phyloP scores from a whole-genome alignment of 2,329 filamentous ascomycete species.

The Pestalotiopsis sp. region DNA sequence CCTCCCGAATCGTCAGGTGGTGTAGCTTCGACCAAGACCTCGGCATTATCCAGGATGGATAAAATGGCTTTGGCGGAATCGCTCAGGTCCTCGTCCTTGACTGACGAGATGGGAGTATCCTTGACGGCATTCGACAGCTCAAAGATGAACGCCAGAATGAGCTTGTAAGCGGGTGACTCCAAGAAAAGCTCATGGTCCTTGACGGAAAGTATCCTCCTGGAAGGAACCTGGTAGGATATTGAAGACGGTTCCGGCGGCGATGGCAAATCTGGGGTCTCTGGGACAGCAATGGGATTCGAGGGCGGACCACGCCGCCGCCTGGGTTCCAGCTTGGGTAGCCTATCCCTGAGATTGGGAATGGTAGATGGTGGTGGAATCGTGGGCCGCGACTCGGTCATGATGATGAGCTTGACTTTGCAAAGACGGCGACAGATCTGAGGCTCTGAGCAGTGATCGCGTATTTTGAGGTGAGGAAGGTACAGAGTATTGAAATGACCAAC shows the following conservation, averaged over 20 bases:
- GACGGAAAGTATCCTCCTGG: conserved; percentile 78
- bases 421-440: background rate
- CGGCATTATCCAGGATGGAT: conserved; percentile 69
- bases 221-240: conserved; percentile 67
- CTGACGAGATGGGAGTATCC: conserved; percentile 67
- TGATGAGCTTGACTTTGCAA: conserved; percentile 12
- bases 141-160: conserved; percentile 86
- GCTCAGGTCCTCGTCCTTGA: conserved; percentile 59
- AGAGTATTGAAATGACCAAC: background rate
- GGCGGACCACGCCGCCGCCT: conserved; percentile 56
- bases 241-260: conserved; percentile 63
- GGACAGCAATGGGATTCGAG: conserved; percentile 64
- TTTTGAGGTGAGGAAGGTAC: background rate
- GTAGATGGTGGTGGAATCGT: conserved; percentile 19
- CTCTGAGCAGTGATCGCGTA: background rate
- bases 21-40: conserved; percentile 65
- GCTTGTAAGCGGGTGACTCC: conserved; percentile 71
- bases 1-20: conserved; percentile 86
- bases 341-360: conserved; percentile 55
- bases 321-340: conserved; percentile 69
- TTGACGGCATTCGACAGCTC: conserved; percentile 80
- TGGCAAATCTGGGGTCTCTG: conserved; percentile 75
- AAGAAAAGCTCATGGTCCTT: conserved; percentile 83
- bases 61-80: conserved; percentile 66
- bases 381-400: conserved; percentile 25